Evolutionary conservation across 805 yeast genomes (phyloP), one percentile per base, ranked within the genome.

Genomic region (Yarrowia osloensis): DNA sequence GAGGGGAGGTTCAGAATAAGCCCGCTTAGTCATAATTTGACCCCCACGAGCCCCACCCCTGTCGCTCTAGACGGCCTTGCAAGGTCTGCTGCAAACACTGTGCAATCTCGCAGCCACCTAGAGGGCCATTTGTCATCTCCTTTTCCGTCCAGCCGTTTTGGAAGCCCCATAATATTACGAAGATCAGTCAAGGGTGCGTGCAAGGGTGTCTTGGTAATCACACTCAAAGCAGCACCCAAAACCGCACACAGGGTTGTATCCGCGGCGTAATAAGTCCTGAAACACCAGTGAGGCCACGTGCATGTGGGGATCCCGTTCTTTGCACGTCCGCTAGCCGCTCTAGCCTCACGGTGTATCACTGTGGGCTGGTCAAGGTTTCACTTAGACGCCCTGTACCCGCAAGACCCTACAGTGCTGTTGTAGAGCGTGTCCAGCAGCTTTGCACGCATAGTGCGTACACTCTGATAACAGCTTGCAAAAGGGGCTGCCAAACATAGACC

Each of bases 171-270:
- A 49, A 19, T 49, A 49, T 49, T 49, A 29, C 55, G 39, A 12
- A 29, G 55, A 49, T 47, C 54, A 44, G 39, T 12, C 55, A 29
- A 29, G 55, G 55, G 55, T 49, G 22, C 3, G 55, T 19, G 39
- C 55, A 49, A 49, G 55, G 55, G 55, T 49, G 37, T 46, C 31
- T 46, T 17, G 28, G 29, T 24, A 15, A 44, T 24, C 35, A 8
- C 54, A n/a, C 35, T 28, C 35, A 47, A 29, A 17, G 6, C 31
- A 17, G 21, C 50, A 12, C 24, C 13, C 33, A 9, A 11, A n/a
- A 15, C n/a, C 8, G 5, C 33, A 9, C 21, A 9, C 52, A 46
- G 54, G 54, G 54, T 47, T 28, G 54, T 28, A 28, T 47, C 54
- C 54, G 50, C 50, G 7, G 7, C 6, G 31, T 46, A 46, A 46